phyloP scores from a whole-genome alignment of 2,329 filamentous ascomycete genomes.

The Pseudogymnoascus sp. region DNA sequence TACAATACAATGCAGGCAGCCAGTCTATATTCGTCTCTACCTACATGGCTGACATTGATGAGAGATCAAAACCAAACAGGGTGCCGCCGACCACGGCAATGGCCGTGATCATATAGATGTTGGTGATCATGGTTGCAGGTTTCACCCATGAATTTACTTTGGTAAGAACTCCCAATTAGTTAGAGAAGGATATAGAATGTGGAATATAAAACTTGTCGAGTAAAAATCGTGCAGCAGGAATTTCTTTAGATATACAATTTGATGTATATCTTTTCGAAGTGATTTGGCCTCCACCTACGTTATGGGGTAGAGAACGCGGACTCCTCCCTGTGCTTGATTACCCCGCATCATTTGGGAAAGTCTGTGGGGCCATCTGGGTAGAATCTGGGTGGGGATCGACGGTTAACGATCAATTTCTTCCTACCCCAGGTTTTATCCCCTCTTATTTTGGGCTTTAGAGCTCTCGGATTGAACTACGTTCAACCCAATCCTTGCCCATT shows the following conservation, averaged over 20 bases:
- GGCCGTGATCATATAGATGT: slow-evolving; percentile 26
- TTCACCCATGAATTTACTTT: background rate
- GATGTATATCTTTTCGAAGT: background rate
- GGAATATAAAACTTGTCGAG: background rate
- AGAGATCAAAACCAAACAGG: slow-evolving; percentile 41
- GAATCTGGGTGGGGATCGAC: background rate
- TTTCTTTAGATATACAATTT: background rate
- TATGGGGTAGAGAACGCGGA: background rate
- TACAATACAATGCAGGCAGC: slow-evolving; percentile 45
- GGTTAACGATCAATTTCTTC: background rate
- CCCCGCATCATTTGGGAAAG: background rate
- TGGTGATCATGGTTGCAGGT: slow-evolving; percentile 10
- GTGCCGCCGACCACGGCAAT: slow-evolving; percentile 27
- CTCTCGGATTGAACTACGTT: background rate
- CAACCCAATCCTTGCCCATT: background rate
- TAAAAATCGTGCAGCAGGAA: background rate
- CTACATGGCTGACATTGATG: slow-evolving; percentile 47
- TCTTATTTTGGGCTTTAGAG: too few relatives aligned
- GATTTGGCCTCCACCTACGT: background rate
- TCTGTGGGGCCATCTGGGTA: background rate
- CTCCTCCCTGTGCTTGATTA: background rate
- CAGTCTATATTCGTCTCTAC: slow-evolving; percentile 34
- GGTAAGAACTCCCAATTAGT: background rate
- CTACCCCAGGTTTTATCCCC: background rate
- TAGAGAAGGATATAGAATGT: background rate